phyloP scores from a whole-genome alignment of 1,139 yeast species.

The Debaryomyces coudertii region DNA sequence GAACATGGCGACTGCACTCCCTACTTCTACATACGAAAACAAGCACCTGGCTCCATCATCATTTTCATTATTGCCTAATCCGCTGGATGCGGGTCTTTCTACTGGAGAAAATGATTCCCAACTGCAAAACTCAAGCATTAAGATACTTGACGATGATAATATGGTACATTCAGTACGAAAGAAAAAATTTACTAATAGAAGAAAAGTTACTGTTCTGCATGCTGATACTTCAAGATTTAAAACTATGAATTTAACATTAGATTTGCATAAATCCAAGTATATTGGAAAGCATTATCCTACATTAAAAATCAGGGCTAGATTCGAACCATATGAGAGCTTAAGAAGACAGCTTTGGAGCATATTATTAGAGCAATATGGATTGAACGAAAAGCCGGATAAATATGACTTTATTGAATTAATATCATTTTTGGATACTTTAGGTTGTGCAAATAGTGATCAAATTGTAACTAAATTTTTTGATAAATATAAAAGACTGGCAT shows the following conservation, averaged over 20 bases:
- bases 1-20: constrained; percentile 29
- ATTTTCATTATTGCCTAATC: background rate
- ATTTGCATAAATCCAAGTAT: constrained; percentile 36
- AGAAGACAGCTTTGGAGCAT: constrained; percentile 73
- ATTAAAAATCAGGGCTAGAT: constrained; percentile 63
- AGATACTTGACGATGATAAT: constrained; percentile 36
- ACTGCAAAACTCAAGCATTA: constrained; percentile 22
- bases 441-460: constrained; percentile 56
- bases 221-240: constrained; percentile 48
- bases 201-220: constrained; percentile 29
- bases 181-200: constrained; percentile 32
- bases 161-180: constrained; percentile 31
- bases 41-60: background rate
- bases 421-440: constrained; percentile 63
- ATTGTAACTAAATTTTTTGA: constrained; percentile 51
- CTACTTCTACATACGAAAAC: background rate
- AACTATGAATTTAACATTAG: constrained; percentile 44
- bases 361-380: constrained; percentile 55
- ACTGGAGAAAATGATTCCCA: constrained; percentile 23
- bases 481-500: constrained; percentile 43
- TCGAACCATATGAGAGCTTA: constrained; percentile 66
- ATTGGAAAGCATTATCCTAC: constrained; percentile 53
- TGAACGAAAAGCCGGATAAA: constrained; percentile 33
- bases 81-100: constrained; percentile 12
- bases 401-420: constrained; percentile 60